Evolutionary conservation across 345 rosid genomes (phyloP).

Genomic region (Syzygium aqueum): DNA sequence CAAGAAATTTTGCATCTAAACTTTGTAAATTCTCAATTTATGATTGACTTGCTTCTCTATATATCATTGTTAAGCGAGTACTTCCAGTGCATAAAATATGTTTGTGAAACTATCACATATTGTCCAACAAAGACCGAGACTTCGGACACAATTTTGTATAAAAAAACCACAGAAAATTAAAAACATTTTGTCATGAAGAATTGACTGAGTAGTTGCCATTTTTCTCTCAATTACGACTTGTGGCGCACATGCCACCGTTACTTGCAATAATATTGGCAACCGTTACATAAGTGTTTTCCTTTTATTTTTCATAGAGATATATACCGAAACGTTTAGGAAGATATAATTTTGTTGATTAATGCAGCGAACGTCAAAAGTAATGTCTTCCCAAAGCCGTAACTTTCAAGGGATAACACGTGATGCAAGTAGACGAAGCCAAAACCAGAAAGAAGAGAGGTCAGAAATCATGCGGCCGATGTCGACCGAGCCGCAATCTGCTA

Average conservation of each 20-base stretch:
- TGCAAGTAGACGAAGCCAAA: background rate
- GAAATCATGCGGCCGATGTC: background rate
- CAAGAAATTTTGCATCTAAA: background rate
- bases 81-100: background rate
- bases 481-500: background rate
- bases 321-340: background rate
- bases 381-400: background rate
- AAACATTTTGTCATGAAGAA: background rate
- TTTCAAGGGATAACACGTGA: background rate
- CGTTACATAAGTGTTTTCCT: no score
- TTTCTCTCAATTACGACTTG: background rate
- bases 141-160: background rate
- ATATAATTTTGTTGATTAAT: background rate
- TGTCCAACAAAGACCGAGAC: background rate
- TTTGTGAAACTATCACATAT: background rate
- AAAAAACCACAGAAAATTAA: background rate
- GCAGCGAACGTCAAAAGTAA: background rate
- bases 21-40: background rate
- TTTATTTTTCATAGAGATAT: background rate
- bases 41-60: background rate
- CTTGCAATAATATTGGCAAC: background rate
- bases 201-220: background rate
- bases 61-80: background rate
- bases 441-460: background rate
- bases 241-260: background rate